Conservation (phyloP, 192 early-diverging fungal genomes). For the Podila horticola region DNA sequence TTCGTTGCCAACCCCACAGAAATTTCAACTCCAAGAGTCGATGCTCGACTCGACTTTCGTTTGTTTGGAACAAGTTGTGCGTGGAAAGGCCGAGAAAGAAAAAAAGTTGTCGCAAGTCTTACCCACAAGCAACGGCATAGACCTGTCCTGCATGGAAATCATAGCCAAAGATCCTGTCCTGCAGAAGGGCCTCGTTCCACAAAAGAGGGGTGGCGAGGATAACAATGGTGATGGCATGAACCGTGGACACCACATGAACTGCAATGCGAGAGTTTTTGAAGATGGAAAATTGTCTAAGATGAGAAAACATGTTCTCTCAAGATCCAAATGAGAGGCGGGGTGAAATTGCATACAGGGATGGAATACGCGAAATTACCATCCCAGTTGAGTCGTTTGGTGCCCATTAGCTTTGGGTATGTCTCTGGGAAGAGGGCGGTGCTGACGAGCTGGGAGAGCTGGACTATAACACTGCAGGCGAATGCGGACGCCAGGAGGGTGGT, state of each 20-base stretch:
- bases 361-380: conserved; percentile 25
- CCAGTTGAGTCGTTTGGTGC: conserved; percentile 62
- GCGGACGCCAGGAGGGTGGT: conserved; percentile 62
- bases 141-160: conserved; percentile 73
- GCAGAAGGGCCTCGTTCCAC: conserved; percentile 66
- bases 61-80: no score
- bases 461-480: conserved; percentile 63
- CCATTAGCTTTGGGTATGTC: conserved; percentile 69
- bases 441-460: conserved; percentile 67
- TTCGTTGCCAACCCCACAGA: no score
- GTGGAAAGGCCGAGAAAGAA: no score
- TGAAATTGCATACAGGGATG: neutral
- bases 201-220: conserved; percentile 74
- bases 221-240: conserved; percentile 78
- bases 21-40: no score
- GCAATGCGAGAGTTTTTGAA: neutral
- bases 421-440: conserved; percentile 73
- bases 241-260: conserved; percentile 84
- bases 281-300: neutral
- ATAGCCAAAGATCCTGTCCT: conserved; percentile 82
- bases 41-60: no score
- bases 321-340: no score
- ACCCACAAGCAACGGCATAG: conserved; percentile 88
- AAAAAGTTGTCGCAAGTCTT: conserved; percentile 16
- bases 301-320: neutral